phyloP scores from a whole-genome alignment of 1,139 yeast genomes.

The Candida tetrigidarum region DNA sequence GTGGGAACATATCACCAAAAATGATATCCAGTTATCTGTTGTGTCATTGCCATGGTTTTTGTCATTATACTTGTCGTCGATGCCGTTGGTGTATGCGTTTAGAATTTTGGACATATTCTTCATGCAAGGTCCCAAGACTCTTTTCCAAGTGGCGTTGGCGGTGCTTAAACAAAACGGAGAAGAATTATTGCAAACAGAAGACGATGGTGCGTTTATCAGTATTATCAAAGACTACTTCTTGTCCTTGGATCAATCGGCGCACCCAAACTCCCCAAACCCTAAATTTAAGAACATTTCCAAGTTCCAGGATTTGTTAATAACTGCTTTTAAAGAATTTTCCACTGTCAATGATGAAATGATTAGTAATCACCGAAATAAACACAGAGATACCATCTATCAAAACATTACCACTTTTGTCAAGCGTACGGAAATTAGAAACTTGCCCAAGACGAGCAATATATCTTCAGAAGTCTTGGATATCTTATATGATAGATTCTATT shows the following conservation, averaged over 20 bases:
- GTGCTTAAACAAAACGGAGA: constrained; percentile 87
- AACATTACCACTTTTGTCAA: constrained; percentile 91
- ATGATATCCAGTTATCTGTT: constrained; percentile 93
- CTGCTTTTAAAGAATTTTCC: constrained; percentile 90
- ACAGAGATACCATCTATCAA: constrained; percentile 76
- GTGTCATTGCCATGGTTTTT: constrained; percentile 97
- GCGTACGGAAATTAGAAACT: constrained; percentile 84
- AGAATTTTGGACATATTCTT: constrained; percentile 91
- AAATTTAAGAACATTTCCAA: constrained; percentile 72
- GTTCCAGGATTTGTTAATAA: constrained; percentile 88
- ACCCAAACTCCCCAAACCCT: constrained; percentile 70
- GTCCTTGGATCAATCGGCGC: constrained; percentile 78
- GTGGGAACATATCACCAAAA: constrained; percentile 76
- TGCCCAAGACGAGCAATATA: constrained; percentile 73
- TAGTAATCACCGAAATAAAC: constrained; percentile 67
- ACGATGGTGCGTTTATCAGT: constrained; percentile 91
- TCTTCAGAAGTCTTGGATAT: constrained; percentile 62
- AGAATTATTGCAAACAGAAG: constrained; percentile 74
- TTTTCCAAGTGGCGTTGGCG: constrained; percentile 94
- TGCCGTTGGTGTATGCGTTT: constrained; percentile 95
- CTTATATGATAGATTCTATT: constrained; percentile 84
- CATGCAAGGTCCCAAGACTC: constrained; percentile 84
- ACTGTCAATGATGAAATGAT: constrained; percentile 78
- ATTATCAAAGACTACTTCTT: constrained; percentile 82
- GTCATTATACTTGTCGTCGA: constrained; percentile 84